Evolutionary conservation across 495 filamentous ascomycete species (phyloP), one percentile per base, ranked within the genome.

Genomic region (Pyrenopolyporus hunteri): DNA sequence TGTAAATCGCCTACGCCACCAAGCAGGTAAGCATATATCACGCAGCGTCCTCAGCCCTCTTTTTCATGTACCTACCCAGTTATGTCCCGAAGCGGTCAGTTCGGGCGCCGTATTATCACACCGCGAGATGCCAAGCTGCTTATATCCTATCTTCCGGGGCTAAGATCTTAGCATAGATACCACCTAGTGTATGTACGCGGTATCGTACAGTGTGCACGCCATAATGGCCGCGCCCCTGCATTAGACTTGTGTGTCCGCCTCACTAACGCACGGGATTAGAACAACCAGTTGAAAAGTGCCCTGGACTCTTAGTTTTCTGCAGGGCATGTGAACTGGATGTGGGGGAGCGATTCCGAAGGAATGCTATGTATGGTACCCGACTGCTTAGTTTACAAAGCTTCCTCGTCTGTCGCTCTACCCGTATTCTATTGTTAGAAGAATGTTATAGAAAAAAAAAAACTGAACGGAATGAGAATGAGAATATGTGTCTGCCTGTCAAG

Each of bases 221-320:
- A 44, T 31, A 39, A 31, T 49, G 28, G 47, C 14, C n/a, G 23
- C 42, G 2, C 50, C 61, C 61, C 61, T 64, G 61, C 61, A 59
- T 64, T 49, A 55, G 40, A 37, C 61, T 59, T 32, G 40, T 44
- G 42, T 36, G 32, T 39, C 37, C 59, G 59, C 59, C 59, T 63
- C 59, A 57, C 48, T 45, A 26, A 46, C 33, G 6, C 23, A 23
- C 45, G 45, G 59, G 51, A 56, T 40, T 19, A 52, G 53, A 23
- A 31, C 29, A 14, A 7, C 53, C 59, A 57, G 52, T 57, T 56
- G 46, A 39, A 23, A 22, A 39, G 39, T 57, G 47, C 42, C 52
- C 39, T 63, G 17, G 46, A 40, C 39, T 33, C 26, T 17, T 9
- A 23, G 29, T 35, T 36, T 50, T 52, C 51, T 36, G 17, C 45